A percentile compares a stretch with the other conserved stretches of the same genome.
These are phyloP conservation scores for Xylaria venustula DNA, from an alignment of 495 filamentous ascomycete genomes.

Conservation along the genomic window DNA sequence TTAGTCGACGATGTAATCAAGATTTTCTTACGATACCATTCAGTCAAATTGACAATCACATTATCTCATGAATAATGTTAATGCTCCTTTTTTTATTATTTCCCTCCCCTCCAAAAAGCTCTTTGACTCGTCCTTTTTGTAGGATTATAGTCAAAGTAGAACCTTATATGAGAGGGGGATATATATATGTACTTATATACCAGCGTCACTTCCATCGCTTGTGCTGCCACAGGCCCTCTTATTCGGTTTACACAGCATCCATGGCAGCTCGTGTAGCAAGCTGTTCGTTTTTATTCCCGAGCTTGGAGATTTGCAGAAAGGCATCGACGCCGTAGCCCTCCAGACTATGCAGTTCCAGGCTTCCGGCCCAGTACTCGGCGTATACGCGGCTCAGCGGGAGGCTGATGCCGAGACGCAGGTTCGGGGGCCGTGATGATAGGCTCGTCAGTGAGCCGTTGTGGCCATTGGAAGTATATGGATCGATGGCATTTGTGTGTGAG, in stretches of 20 bases:
- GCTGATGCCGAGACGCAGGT: slow-evolving; percentile 89
- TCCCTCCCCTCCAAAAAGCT: too few relatives aligned
- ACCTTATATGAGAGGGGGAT: too few relatives aligned
- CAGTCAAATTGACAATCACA: neutral
- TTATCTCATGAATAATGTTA: too few relatives aligned
- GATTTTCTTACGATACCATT: slow-evolving; percentile 31
- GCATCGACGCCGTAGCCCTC: slow-evolving; percentile 98
- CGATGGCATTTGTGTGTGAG: slow-evolving; percentile 16
- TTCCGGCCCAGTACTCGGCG: slow-evolving; percentile 98
- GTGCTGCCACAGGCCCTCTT: too few relatives aligned
- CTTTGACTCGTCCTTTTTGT: too few relatives aligned
- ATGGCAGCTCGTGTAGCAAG: slow-evolving; percentile 83
- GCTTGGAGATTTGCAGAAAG: slow-evolving; percentile 93
- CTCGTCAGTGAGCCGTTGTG: slow-evolving; percentile 66
- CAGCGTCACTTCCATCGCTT: too few relatives aligned
- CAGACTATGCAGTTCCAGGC: slow-evolving; percentile 84
- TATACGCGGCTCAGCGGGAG: slow-evolving; percentile 92
- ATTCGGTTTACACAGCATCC: slow-evolving; percentile 80
- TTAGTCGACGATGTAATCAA: slow-evolving; percentile 36
- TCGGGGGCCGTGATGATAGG: slow-evolving; percentile 77
- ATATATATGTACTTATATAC: too few relatives aligned
- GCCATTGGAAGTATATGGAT: neutral
- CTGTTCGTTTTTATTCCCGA: slow-evolving; percentile 98
- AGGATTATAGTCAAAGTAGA: too few relatives aligned
- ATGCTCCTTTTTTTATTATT: too few relatives aligned